Evolutionary conservation across 2,329 filamentous ascomycete species (phyloP), one percentile per base, ranked within the genome.

Genomic region (Leptodontidium sp.): DNA sequence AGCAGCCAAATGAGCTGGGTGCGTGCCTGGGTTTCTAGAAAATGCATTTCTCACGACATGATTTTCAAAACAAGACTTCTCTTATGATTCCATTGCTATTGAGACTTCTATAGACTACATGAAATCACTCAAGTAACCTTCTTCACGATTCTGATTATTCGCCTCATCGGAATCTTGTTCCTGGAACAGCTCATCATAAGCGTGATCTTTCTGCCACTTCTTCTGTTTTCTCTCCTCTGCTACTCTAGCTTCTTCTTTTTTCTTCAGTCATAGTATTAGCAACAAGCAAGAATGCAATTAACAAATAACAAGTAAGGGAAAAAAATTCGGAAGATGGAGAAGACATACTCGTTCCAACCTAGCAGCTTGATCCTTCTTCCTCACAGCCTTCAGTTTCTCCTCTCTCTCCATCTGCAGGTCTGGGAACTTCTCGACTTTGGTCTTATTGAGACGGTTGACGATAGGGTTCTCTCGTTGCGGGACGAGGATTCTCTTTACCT

Each of bases 371-470:
- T 97, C 93, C 68, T 84, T 86, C 78, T 89, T 90, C 72, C 93
- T 86, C 74, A 95, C 82, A 81, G 91, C 89, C 75, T 88, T 89
- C 69, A 91, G 81, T 52, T 88, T 87, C 61, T 93, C 91, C 66
- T 97, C 94, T 78, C 91, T 92, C 82, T 98, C 94, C 78, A 91
- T 88, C 68, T 86, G 85, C 14, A 99, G 83, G 78, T 98, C 93
- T 0, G 95, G 94, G 78, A 90, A 93, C 80, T 90, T 93, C 82
- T 98, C 95, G 43, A 92, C 88, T 75, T 91, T 93, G 45, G 96
- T 99, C 86, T 98, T 99, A 84, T 98, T 98, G 73, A 99, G 88
- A n/a, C 96, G 90, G 83, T 99, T 99, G 83, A 99, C 89, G 77
- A 98, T 93, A 61, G 90, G 83, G 80, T 99, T 99, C 79, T 97